Base-by-base conservation (phyloP, 2,329 filamentous ascomycete genomes). In the Phyllosticta citrichinensis region DNA sequence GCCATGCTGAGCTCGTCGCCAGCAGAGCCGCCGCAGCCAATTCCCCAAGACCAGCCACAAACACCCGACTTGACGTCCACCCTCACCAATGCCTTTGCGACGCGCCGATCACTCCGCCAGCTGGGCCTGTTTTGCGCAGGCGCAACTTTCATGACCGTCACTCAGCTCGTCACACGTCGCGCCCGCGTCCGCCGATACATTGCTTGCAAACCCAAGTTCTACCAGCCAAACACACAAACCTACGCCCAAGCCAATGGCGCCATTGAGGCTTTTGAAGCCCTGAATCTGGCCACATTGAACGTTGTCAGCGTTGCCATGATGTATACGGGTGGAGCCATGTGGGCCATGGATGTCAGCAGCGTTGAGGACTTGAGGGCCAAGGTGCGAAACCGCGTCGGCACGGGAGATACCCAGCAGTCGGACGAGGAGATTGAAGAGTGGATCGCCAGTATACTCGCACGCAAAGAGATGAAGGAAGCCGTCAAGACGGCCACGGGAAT, bases 231-330 rank as follows among this genome's bases (percentile, higher is more conserved):
- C 66, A 74, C 78, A 65, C 73, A 74, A 33, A 70, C 74, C 5
- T 71, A 76, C 56, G 78, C 73, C 55, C 70, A 73, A 53, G 80
- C 84, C 27, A 87, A 87, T 68, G 85, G 86, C 8, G 81, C 84
- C 1, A 71, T 88, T 50, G 87, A 97, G 64, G 93, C 93, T 0
- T 75, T 88, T 35, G 88, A 96, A 74, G 93, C 93, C 0, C 78
- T 99, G 22, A 88, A 87, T 56, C 78, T 97, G 40, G 94, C 93
- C 0, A 96, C 92, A 0, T 81, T 97, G 66, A 96, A 96, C 68
- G 89, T 94, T 12, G 69, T 86, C 33, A 88, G 86, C 67, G 83
- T 94, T 56, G 86, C 81, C 0, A 84, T 96, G 72, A 84, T 95
- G 81, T 75, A 82, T 9, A 80, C 83, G 0, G 94, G 93, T 3